Base-by-base conservation (phyloP, 179 eudicot genomes). In the Heliamphora pulchella region DNA sequence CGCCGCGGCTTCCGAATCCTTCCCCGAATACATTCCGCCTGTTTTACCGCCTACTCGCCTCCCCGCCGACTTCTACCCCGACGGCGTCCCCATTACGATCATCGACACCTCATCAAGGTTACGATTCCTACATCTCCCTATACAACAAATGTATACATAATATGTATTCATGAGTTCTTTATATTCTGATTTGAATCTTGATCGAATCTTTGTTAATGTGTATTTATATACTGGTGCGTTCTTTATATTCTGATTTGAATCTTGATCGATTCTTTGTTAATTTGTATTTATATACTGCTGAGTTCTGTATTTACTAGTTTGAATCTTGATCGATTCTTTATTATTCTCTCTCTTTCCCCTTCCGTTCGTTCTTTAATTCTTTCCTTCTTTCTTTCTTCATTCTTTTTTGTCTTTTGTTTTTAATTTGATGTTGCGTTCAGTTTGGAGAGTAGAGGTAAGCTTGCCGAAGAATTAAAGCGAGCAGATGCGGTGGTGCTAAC, bases 401-500 rank as follows among this genome's bases (percentile, higher is more conserved):
- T 31, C 31, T 31, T 31, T 0, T 31, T 31, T 31, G 0, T 31
- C 31, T 31, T 31, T 31, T 31, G n/a, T 44, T 65, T 43, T 11
- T 54, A 47, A 51, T 50, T 55, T 58, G 61, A 46, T 80, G 20
- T 66, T 50, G 65, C 14, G 5, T 75, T 31, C 81, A 92, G 97
- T 81, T 85, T 87, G 80, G 94, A 96, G 86, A 86, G 88, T 83
- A 89, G 91, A 66, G 87, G 85, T 53, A 91, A 87, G 85, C 92
- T 91, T 83, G 91, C 88, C 17, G 97, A 91, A 80, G 99, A 96
- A 82, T 83, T 94, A 80, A 87, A 80, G 85, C 90, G 88, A 48
- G 99, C 99, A 11, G 99, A 96, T 81, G 98, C 89, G 48, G 96
- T 94, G 64, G 96, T 96, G 85, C 87, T 96, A 13, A 92, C 99